Conservation (phyloP, 768 basidiomycete genomes). For the Boletus coccyginus region DNA sequence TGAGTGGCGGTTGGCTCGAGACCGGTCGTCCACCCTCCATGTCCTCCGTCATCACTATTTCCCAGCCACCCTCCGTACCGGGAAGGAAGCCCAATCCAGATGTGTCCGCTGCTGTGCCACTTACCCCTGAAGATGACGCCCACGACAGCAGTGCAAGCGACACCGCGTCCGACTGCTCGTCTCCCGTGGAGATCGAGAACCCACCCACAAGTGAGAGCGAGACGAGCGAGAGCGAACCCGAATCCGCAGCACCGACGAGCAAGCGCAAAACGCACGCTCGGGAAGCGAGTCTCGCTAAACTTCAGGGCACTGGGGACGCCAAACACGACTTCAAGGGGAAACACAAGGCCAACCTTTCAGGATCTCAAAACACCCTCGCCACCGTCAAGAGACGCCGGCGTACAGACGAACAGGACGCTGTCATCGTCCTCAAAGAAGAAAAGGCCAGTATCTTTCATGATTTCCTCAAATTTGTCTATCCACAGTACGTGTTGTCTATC, state of each 20-base stretch:
- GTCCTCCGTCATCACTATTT: slow-evolving; percentile 83
- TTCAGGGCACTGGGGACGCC: slow-evolving; percentile 39
- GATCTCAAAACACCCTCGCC: slow-evolving; percentile 36
- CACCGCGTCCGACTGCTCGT: slow-evolving; percentile 39
- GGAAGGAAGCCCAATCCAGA: slow-evolving; percentile 44
- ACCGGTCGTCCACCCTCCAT: slow-evolving; percentile 76
- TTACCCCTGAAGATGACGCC: slow-evolving; percentile 52
- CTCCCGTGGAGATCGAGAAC: slow-evolving; percentile 38
- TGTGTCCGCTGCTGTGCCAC: slow-evolving; percentile 53
- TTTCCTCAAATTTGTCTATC: slow-evolving; percentile 90
- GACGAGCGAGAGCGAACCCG: slow-evolving; percentile 36
- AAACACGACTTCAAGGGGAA: slow-evolving; percentile 28
- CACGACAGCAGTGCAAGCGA: slow-evolving; percentile 33
- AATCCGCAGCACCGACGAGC: slow-evolving; percentile 11
- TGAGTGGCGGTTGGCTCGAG: slow-evolving; percentile 92
- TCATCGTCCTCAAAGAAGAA: slow-evolving; percentile 90
- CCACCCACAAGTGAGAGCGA: slow-evolving; percentile 35
- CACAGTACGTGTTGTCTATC: slow-evolving; percentile 58
- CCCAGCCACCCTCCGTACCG: slow-evolving; percentile 64
- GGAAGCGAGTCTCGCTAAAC: slow-evolving; percentile 57
- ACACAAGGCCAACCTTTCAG: slow-evolving; percentile 11
- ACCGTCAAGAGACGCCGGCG: slow-evolving; percentile 42
- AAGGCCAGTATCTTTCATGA: slow-evolving; percentile 88
- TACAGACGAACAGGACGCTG: slow-evolving; percentile 64
- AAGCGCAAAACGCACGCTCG: slow-evolving; percentile 40